Conservation (phyloP, 164 flowering plant species). For the Stephania japonica region DNA sequence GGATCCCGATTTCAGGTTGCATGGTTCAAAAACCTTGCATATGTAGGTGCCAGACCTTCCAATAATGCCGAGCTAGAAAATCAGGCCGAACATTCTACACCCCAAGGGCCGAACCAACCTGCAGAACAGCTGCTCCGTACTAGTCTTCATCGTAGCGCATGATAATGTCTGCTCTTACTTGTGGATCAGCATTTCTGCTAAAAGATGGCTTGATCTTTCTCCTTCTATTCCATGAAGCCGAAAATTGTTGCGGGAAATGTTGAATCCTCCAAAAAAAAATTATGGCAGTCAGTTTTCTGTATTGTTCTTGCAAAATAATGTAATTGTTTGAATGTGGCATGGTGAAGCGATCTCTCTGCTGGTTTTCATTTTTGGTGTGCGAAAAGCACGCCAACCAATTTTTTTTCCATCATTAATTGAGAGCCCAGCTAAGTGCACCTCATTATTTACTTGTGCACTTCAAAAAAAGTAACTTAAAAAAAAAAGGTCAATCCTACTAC, state of each 20-base stretch:
- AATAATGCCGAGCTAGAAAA: constrained; percentile 40
- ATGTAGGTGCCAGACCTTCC: constrained; percentile 54
- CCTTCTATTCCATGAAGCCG: neutral
- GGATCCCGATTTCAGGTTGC: constrained; percentile 49
- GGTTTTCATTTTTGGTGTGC: neutral
- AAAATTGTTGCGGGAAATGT: neutral
- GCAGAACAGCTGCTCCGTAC: neutral
- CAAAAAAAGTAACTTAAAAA: too few relatives aligned
- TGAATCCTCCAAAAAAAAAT: neutral
- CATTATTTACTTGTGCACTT: too few relatives aligned
- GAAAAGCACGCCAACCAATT: too few relatives aligned
- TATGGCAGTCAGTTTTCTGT: neutral
- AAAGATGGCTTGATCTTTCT: neutral
- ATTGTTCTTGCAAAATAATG: neutral
- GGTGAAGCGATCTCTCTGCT: neutral
- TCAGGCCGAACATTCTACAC: constrained; percentile 24
- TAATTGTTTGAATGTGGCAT: neutral
- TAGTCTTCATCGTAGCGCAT: neutral
- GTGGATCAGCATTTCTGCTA: neutral
- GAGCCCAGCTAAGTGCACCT: too few relatives aligned
- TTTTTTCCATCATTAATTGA: too few relatives aligned
- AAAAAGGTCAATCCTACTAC: too few relatives aligned
- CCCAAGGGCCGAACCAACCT: neutral
- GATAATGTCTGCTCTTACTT: neutral
- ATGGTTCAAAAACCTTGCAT: constrained; percentile 65